A percentile compares a stretch with the other conserved stretches of the same genome.
Evolutionary conservation across 352 stramenopile genomes (phyloP).

Genomic region (Globisporangium nunn): DNA sequence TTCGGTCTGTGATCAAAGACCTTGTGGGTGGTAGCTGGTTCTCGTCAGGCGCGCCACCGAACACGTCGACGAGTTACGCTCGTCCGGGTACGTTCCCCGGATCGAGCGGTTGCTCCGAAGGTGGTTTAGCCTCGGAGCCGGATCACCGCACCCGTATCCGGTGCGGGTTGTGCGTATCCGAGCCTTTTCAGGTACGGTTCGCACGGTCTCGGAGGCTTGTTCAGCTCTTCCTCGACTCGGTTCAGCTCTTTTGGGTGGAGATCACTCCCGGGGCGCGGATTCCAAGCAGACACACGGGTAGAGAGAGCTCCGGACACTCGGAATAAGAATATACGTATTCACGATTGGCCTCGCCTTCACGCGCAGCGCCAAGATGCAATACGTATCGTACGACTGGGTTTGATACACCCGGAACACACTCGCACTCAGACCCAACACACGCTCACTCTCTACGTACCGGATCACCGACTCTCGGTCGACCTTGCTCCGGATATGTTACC

Average conservation of each 20-base stretch:
- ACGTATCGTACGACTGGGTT: background rate
- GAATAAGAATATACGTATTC: background rate
- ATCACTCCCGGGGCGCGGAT: background rate
- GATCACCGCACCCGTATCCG: background rate
- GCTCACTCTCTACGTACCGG: too few relatives aligned
- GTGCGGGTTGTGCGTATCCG: background rate
- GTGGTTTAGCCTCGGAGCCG: background rate
- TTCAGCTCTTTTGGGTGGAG: background rate
- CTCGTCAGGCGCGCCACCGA: background rate
- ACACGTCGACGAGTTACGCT: background rate
- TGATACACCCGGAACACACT: background rate
- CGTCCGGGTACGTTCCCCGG: background rate
- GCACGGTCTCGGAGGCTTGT: background rate
- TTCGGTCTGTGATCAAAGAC: too few relatives aligned
- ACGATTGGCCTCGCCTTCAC: background rate
- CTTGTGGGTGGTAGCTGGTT: background rate
- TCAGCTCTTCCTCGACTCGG: background rate
- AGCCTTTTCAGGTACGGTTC: background rate
- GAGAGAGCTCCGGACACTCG: background rate
- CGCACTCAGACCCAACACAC: background rate
- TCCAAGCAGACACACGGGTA: background rate
- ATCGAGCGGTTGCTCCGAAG: background rate
- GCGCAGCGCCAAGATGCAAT: background rate
- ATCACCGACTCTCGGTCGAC: too few relatives aligned
- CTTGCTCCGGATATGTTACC: too few relatives aligned